These are phyloP conservation scores for Picea glauca DNA, from an alignment of 75 land plant species.

Conservation along the genomic window DNA sequence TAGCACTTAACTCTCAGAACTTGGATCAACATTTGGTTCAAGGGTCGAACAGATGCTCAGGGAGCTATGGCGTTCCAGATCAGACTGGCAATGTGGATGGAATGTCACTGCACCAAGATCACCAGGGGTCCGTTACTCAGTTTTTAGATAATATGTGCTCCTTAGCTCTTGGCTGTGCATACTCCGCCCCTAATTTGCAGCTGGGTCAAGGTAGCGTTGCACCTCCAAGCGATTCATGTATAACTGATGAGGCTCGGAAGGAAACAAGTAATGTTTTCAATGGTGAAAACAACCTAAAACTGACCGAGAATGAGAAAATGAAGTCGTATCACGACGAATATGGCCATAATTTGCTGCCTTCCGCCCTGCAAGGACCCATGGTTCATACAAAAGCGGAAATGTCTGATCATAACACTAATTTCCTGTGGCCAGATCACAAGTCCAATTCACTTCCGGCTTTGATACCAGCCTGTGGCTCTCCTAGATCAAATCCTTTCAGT, in stretches of 20 bases:
- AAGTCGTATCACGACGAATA: background rate
- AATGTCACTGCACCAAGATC: constrained; percentile 1
- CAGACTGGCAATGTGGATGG: background rate
- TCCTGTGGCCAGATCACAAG: background rate
- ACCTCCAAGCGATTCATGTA: constrained; percentile 4
- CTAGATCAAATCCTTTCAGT: background rate
- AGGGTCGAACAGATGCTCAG: background rate
- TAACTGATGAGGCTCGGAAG: background rate
- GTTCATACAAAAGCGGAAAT: background rate
- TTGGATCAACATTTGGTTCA: constrained; percentile 4
- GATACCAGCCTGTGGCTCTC: constrained; percentile 3
- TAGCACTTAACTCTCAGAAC: background rate
- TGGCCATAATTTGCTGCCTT: background rate
- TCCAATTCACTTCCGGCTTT: background rate
- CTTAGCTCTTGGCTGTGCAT: constrained; percentile 5
- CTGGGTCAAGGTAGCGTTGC: background rate
- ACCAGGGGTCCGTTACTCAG: background rate
- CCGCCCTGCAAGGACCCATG: too few species aligned
- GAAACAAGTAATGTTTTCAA: background rate
- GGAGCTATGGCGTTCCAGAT: background rate
- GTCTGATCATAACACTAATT: background rate
- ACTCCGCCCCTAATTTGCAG: background rate
- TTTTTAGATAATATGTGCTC: constrained; percentile 7
- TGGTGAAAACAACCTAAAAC: background rate
- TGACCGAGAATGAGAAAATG: background rate